phyloP scores from a whole-genome alignment of 192 early-diverging fungal species.

The Coemansia sp. region DNA sequence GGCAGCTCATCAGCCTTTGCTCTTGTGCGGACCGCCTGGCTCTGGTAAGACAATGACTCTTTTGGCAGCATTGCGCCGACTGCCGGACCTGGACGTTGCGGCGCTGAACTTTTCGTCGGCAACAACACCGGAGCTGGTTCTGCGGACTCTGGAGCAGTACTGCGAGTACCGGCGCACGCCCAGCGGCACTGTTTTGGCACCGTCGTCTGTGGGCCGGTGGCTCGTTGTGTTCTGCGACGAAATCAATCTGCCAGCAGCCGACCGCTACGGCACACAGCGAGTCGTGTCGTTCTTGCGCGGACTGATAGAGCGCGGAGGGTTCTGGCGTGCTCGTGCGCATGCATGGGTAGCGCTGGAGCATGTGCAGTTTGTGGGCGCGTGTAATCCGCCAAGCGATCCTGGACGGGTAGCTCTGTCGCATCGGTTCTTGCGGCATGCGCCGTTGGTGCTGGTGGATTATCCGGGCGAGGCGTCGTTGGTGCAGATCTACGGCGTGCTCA shows the following conservation, averaged over 20 bases:
- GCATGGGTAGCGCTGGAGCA: conserved; percentile 94
- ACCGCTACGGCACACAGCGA: conserved; percentile 97
- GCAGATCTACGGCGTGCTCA: conserved; percentile 96
- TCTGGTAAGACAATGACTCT: conserved; percentile 99
- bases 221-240: conserved; percentile 99
- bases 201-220: conserved; percentile 83
- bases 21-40: conserved; percentile 98
- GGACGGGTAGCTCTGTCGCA: conserved; percentile 94
- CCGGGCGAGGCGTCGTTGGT: conserved; percentile 86
- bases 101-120: conserved; percentile 99
- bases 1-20: conserved; percentile 88
- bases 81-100: conserved; percentile 94
- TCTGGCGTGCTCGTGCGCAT: conserved; percentile 86
- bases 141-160: conserved; percentile 96
- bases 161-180: conserved; percentile 98
- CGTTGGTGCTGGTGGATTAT: conserved; percentile 97
- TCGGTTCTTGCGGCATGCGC: conserved; percentile 95
- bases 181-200: conserved; percentile 82
- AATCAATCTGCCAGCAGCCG: conserved; percentile 94
- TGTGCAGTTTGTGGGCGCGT: conserved; percentile 99
- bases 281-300: conserved; percentile 96
- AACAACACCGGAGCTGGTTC: conserved; percentile 90
- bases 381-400: conserved; percentile 99
- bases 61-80: conserved; percentile 88
- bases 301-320: conserved; percentile 92